Evolutionary conservation across 345 rosid species (phyloP).

Genomic region (Eucalyptus sideroxylon): DNA sequence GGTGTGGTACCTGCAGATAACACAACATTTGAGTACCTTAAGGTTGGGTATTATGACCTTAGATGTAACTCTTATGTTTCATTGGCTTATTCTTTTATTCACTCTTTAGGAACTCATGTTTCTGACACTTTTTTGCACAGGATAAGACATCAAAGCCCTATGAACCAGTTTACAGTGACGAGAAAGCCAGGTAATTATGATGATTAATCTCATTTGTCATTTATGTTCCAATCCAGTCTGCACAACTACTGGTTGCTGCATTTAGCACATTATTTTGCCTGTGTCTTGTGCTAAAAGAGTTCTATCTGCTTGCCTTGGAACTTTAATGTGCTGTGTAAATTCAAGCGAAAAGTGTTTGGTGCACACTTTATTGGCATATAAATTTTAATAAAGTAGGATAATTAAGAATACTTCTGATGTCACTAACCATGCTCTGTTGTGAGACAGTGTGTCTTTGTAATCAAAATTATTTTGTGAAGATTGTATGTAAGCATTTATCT

Average conservation of each 20-base stretch:
- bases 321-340: neutral
- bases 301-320: neutral
- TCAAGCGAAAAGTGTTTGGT: neutral
- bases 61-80: neutral
- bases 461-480: neutral
- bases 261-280: neutral
- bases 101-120: neutral
- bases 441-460: neutral
- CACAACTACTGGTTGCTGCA: neutral
- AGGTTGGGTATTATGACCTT: conserved; percentile 25
- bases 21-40: conserved; percentile 82
- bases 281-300: neutral
- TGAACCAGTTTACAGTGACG: conserved; percentile 92
- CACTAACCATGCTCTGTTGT: neutral
- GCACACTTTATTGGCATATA: neutral
- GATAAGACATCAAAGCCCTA: conserved; percentile 72
- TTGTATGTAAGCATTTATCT: neutral
- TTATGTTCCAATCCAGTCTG: neutral
- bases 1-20: conserved; percentile 91
- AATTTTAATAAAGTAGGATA: neutral
- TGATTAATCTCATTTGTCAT: neutral
- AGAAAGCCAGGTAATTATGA: conserved; percentile 52
- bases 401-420: neutral
- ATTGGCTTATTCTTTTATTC: neutral
- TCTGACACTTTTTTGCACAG: conserved; percentile 23